Conservation (phyloP, 768 basidiomycete species). For the Russula vinacea region DNA sequence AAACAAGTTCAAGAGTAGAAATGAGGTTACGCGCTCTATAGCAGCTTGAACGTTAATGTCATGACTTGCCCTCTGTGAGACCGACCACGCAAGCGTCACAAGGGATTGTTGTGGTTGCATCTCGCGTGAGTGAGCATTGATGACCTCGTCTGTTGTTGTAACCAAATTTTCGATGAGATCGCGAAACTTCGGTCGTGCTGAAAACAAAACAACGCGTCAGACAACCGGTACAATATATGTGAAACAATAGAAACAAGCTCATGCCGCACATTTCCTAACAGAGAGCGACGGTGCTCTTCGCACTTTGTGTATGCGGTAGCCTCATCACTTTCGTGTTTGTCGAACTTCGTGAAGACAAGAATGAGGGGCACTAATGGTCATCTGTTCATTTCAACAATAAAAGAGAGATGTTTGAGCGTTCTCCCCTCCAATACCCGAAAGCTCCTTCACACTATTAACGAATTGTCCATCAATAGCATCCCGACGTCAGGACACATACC, state of each 20-base stretch:
- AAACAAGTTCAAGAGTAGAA: not conserved
- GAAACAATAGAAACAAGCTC: conserved; percentile 1
- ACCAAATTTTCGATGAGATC: not conserved
- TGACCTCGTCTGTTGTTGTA: not conserved
- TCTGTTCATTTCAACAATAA: not conserved
- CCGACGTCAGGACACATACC: conserved; percentile 9
- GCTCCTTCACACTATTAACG: not conserved
- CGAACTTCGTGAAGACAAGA: conserved; percentile 13
- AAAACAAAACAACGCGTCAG: not conserved
- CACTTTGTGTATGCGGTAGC: not conserved
- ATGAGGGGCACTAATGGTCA: conserved; percentile 9
- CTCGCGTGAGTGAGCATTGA: not conserved
- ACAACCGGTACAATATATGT: not conserved
- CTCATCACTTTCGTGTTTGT: not conserved
- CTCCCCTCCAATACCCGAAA: conserved; percentile 13
- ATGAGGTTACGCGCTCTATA: conserved; percentile 5
- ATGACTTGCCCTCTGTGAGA: conserved; percentile 15
- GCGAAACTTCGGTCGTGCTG: not conserved
- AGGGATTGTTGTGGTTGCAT: not conserved
- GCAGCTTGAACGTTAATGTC: conserved; percentile 1
- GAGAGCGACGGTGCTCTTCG: not conserved
- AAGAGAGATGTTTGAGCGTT: too few relatives aligned
- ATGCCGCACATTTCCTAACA: not conserved
- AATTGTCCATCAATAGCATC: not conserved
- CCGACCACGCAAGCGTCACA: conserved; percentile 11